Conservation (phyloP, 2,329 filamentous ascomycete species). For the Calycina herbarum region DNA sequence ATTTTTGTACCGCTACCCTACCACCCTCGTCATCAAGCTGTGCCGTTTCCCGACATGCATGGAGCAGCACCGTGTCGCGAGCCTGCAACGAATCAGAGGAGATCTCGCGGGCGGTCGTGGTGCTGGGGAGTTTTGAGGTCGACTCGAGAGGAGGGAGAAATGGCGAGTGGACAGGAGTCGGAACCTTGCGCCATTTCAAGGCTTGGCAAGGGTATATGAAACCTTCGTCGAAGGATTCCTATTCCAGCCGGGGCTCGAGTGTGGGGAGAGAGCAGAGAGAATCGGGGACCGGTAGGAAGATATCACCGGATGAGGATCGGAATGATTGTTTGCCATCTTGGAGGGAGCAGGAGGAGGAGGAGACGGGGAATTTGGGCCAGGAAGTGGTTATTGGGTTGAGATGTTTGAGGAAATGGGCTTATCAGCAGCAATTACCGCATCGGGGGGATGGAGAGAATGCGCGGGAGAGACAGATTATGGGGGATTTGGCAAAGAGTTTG, state of each 20-base stretch:
- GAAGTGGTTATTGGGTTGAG: conserved; percentile 8
- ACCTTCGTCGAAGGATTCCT: conserved; percentile 3
- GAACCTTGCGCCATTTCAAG: conserved; percentile 13
- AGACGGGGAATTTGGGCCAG: conserved; percentile 7
- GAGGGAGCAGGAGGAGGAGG: conserved; percentile 13
- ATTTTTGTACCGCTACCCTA: conserved; percentile 11
- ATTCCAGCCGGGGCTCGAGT: not conserved
- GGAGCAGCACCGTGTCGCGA: conserved; percentile 2
- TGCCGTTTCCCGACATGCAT: conserved; percentile 1
- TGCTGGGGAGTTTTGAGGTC: not conserved
- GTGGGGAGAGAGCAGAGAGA: conserved; percentile 5
- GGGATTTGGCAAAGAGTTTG: conserved; percentile 11
- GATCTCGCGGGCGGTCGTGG: conserved; percentile 7
- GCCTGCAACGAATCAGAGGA: conserved; percentile 13
- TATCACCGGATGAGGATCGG: not conserved
- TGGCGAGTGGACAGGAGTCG: not conserved
- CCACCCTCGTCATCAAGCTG: conserved; percentile 8
- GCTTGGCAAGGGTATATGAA: conserved; percentile 13
- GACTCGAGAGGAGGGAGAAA: not conserved
- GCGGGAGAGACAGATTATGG: not conserved
- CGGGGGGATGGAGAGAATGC: not conserved
- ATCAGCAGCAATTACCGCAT: conserved; percentile 8
- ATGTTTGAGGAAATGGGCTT: conserved; percentile 12
- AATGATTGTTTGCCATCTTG: conserved; percentile 9
- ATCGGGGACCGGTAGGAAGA: not conserved